These are phyloP conservation scores for Colletotrichum orbiculare DNA, from an alignment of 2,329 filamentous ascomycete genomes.

Conservation along the genomic window DNA sequence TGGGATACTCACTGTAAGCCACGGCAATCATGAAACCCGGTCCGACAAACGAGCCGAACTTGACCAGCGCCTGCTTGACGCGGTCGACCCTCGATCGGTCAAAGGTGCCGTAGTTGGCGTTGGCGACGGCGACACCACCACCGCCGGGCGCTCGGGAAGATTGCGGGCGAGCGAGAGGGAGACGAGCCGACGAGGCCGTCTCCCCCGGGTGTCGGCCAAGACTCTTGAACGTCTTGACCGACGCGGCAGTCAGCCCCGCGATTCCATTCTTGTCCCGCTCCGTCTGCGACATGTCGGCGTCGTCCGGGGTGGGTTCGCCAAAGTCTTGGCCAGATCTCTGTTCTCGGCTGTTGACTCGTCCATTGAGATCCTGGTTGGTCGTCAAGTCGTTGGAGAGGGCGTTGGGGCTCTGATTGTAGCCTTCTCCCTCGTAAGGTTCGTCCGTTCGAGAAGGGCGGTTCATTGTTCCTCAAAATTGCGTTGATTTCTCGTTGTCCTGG, in stretches of 20 bases:
- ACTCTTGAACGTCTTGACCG: conserved; percentile 18
- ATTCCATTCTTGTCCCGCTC: not conserved
- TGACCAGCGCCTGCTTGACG: conserved; percentile 49
- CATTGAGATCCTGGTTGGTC: conserved; percentile 58
- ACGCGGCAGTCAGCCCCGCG: conserved; percentile 1
- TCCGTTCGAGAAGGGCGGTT: conserved; percentile 38
- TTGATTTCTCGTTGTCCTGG: not conserved
- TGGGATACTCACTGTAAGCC: conserved; percentile 61
- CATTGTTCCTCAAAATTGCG: conserved; percentile 14
- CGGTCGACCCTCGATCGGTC: not conserved
- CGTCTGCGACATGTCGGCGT: conserved; percentile 4
- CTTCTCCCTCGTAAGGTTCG: conserved; percentile 40
- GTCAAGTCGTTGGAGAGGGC: conserved; percentile 58
- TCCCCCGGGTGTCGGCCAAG: conserved; percentile 35
- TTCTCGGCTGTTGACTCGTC: conserved; percentile 49
- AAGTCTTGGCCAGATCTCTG: conserved; percentile 2
- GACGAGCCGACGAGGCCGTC: conserved; percentile 24
- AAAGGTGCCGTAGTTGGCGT: not conserved
- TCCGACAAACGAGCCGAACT: conserved; percentile 69
- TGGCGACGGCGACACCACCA: too few species aligned
- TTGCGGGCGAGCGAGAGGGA: conserved; percentile 28
- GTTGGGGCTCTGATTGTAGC: conserved; percentile 60
- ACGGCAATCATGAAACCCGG: conserved; percentile 75
- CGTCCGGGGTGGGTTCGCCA: conserved; percentile 6
- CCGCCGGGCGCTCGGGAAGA: not conserved